Percentiles rank a stretch among this genome's conserved stretches.
phyloP scores from a whole-genome alignment of 371 early-diverging fungal species.

The Cokeromyces recurvatus region DNA sequence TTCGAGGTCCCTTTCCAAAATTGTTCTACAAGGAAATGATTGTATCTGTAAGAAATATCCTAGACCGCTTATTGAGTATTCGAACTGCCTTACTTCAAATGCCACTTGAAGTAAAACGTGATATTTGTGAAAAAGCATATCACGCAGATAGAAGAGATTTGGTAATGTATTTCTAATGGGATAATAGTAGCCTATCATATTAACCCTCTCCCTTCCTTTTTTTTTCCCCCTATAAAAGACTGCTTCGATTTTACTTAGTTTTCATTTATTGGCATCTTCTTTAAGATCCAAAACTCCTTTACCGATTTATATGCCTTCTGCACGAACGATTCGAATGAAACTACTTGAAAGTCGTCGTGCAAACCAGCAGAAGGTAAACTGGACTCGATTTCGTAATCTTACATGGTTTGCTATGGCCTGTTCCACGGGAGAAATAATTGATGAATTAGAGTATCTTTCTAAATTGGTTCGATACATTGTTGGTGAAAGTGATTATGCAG shows the following conservation, averaged over 20 bases:
- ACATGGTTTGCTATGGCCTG: slow-evolving; percentile 51
- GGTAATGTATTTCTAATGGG: slow-evolving; percentile 34
- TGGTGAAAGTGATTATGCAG: slow-evolving; percentile 33
- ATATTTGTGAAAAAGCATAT: slow-evolving; percentile 29
- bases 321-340: slow-evolving; percentile 44
- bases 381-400: slow-evolving; percentile 34
- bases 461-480: slow-evolving; percentile 36
- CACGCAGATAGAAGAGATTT: slow-evolving; percentile 48
- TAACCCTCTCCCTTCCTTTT: too few relatives aligned
- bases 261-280: slow-evolving; percentile 48
- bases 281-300: slow-evolving; percentile 50
- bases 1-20: slow-evolving; percentile 57
- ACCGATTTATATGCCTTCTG: slow-evolving; percentile 56
- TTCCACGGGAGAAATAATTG: slow-evolving; percentile 52
- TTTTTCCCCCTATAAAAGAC: too few relatives aligned
- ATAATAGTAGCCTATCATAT: too few relatives aligned
- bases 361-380: slow-evolving; percentile 17
- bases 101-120: slow-evolving; percentile 41
- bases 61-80: slow-evolving; percentile 53
- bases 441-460: slow-evolving; percentile 47
- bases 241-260: slow-evolving; percentile 39
- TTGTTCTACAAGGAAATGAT: slow-evolving; percentile 54
- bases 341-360: slow-evolving; percentile 45
- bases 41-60: slow-evolving; percentile 44
- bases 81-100: slow-evolving; percentile 47